Conservation (phyloP, 2,329 filamentous ascomycete genomes). For the Monosporascus sp. region DNA sequence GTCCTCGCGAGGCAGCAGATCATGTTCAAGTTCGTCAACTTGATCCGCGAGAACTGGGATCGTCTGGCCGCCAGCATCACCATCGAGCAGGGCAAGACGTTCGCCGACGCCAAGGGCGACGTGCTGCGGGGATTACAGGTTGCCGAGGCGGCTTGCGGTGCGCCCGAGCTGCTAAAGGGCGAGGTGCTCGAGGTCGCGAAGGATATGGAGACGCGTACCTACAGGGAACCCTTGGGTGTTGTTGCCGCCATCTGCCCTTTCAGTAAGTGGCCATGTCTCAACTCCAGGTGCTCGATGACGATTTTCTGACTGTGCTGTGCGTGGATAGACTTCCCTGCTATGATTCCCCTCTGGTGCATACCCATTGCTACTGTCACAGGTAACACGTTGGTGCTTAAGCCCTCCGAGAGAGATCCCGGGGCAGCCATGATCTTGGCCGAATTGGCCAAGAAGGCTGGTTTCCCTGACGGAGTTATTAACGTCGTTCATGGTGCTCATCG, state of each 20-base stretch:
- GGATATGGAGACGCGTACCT: constrained; percentile 84
- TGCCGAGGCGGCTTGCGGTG: constrained; percentile 74
- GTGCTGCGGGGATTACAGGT: constrained; percentile 79
- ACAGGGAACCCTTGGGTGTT: constrained; percentile 75
- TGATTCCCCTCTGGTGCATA: constrained; percentile 91
- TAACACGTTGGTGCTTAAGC: constrained; percentile 81
- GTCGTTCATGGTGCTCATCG: constrained; percentile 75
- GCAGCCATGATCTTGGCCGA: constrained; percentile 82
- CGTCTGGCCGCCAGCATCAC: constrained; percentile 79
- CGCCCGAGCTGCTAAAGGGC: constrained; percentile 76
- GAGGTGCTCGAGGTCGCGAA: constrained; percentile 81
- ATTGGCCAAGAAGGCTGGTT: constrained; percentile 72
- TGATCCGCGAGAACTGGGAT: constrained; percentile 83
- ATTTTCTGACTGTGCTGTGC: constrained; percentile 6
- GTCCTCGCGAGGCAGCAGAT: constrained; percentile 73
- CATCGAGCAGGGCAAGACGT: constrained; percentile 83
- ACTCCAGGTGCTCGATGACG: not conserved
- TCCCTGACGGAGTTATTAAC: constrained; percentile 77
- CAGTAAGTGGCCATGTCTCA: constrained; percentile 47
- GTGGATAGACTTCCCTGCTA: constrained; percentile 73
- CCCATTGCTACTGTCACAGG: constrained; percentile 79
- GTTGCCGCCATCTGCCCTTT: constrained; percentile 83
- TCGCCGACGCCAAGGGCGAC: constrained; percentile 76
- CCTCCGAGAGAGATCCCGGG: constrained; percentile 78
- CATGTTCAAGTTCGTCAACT: constrained; percentile 78